Base-by-base conservation (phyloP, 148 eudicot species). In the Pharnaceum exiguum region DNA sequence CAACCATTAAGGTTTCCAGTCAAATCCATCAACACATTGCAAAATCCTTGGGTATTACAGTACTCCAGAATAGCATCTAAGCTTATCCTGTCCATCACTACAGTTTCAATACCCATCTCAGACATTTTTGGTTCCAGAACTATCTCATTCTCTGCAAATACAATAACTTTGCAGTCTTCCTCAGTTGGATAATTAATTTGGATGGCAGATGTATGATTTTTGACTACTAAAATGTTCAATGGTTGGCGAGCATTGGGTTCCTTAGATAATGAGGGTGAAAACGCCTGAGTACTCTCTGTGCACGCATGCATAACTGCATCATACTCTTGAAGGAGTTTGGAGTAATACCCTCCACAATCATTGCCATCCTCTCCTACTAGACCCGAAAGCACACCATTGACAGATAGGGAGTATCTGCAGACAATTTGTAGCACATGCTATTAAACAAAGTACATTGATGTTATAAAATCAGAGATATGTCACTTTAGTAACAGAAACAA, bases 231-330 rank as follows among this genome's bases (percentile, higher is more conserved):
- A 56, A 93, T 67, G 43, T 83, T 74, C 43, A 78, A 77, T 60
- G 96, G 99, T 71, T 88, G 96, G 50, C 66, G 83, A 63, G 96
- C 85, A 39, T 83, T 87, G 3, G 89, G 86, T 73, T 93, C 96
- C 38, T 69, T 62, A 4, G 99, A 88, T 46, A 51, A 19, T 33
- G 85, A 78, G 37, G 76, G 32, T 24, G 80, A 68, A 22, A 60
- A 62, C 6, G 71, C 75, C 7, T 62, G 65, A 1, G 69, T 28
- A 21, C 66, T 57, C 43, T 55, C 48, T 15, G 70, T 44, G 10
- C 82, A 65, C 54, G 86, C 70, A 51, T 85, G 75, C 51, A 93
- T 47, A 51, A 93, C 60, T n/a, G 95, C 90, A 46, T 93, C 96
- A 48, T 79, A 82, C 73, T 88, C 95, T 65, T 88, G 95, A 57